These are phyloP conservation scores for Elaeagnus macrophylla DNA, from an alignment of 306 rosid species.

Conservation along the genomic window DNA sequence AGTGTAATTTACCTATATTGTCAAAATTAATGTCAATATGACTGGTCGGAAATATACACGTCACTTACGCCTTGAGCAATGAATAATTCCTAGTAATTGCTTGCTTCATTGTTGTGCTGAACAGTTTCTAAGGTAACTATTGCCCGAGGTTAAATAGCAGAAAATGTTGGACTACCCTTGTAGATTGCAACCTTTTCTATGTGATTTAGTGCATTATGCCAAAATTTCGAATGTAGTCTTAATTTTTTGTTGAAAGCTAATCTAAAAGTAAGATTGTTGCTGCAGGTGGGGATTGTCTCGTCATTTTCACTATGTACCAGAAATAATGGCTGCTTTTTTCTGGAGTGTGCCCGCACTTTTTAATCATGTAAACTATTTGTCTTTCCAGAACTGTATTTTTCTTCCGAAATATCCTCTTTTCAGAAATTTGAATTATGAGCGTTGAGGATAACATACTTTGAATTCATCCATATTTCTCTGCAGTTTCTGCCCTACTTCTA, in stretches of 20 bases:
- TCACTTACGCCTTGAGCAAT: too few species aligned
- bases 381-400: background rate
- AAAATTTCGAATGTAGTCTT: background rate
- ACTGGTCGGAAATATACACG: too few species aligned
- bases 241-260: background rate
- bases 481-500: slow-evolving; percentile 94
- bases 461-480: slow-evolving; percentile 18
- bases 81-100: too few species aligned
- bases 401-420: background rate
- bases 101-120: too few species aligned
- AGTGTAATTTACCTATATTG: too few species aligned
- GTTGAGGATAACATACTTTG: slow-evolving; percentile 15
- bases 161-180: too few species aligned
- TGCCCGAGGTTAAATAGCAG: too few species aligned
- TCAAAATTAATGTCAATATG: too few species aligned
- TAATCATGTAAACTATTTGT: slow-evolving; percentile 49
- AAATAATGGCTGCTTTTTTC: slow-evolving; percentile 89
- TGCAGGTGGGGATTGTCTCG: slow-evolving; percentile 98
- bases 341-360: slow-evolving; percentile 98
- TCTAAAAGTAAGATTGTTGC: slow-evolving; percentile 19
- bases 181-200: too few species aligned
- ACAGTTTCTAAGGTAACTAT: too few species aligned
- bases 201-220: background rate
- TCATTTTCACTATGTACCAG: slow-evolving; percentile 95
- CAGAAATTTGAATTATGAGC: background rate